A percentile compares a stretch with the other conserved stretches of the same genome.
Evolutionary conservation across 192 early-diverging fungal species (phyloP).

Genomic region (Endogone sp.): DNA sequence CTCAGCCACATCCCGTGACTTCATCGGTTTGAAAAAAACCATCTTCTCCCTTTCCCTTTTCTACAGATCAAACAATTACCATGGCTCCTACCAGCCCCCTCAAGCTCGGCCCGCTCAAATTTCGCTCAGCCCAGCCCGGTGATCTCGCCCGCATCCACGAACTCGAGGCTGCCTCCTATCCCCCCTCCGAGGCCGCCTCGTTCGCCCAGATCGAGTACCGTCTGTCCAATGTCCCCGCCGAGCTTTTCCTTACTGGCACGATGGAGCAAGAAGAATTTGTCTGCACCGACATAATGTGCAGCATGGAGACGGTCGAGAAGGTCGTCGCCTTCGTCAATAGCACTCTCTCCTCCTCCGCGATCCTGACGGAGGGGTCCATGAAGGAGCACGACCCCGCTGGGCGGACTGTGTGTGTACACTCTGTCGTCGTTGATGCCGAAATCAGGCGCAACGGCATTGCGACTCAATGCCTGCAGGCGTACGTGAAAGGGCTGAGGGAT

Average conservation of each 20-base stretch:
- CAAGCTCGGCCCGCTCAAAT: background rate
- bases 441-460: slow-evolving; percentile 59
- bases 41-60: too few species aligned
- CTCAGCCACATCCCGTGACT: too few species aligned
- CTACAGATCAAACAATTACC: background rate
- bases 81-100: background rate
- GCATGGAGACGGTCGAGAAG: background rate
- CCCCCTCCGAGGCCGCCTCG: background rate
- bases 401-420: slow-evolving; percentile 62
- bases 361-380: slow-evolving; percentile 67
- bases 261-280: slow-evolving; percentile 4
- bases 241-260: slow-evolving; percentile 19
- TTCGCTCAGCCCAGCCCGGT: background rate
- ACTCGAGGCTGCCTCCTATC: background rate
- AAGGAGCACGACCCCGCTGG: slow-evolving; percentile 53
- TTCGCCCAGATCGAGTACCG: slow-evolving; percentile 2
- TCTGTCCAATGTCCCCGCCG: background rate
- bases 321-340: slow-evolving; percentile 60
- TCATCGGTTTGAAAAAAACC: too few species aligned
- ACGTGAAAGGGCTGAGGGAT: slow-evolving; percentile 33
- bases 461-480: slow-evolving; percentile 37
- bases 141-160: background rate
- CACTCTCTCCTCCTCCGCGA: slow-evolving; percentile 36
- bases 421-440: slow-evolving; percentile 50
- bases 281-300: background rate